A percentile compares a stretch with the other conserved stretches of the same genome.
These are phyloP conservation scores for Tuber umbilicatum DNA, from an alignment of 495 filamentous ascomycete genomes.

Conservation along the genomic window DNA sequence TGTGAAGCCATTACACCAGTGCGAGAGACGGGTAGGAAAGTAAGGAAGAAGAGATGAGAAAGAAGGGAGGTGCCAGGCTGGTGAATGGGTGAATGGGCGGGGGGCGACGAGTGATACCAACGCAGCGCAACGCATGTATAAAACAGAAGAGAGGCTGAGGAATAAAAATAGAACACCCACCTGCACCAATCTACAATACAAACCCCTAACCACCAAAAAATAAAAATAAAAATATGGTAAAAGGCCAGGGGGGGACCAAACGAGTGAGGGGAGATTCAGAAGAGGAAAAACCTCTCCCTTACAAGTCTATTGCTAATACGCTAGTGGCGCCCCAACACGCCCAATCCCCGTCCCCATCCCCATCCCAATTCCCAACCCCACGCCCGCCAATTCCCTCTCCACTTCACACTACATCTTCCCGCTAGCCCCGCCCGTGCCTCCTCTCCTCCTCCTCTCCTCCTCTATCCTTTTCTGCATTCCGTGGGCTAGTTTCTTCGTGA, in stretches of 20 bases:
- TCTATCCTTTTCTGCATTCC: slow-evolving; percentile 82
- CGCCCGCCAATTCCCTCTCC: slow-evolving; percentile 45
- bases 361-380: slow-evolving; percentile 40
- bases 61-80: neutral
- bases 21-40: neutral
- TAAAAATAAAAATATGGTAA: neutral
- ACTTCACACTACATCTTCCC: slow-evolving; percentile 41
- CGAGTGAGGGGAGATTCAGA: neutral
- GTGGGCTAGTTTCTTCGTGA: slow-evolving; percentile 83
- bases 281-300: neutral
- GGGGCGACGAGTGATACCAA: neutral
- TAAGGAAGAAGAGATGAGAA: neutral
- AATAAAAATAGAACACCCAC: neutral
- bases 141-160: neutral
- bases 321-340: slow-evolving; percentile 43
- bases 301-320: neutral
- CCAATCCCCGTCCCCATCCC: too few species aligned
- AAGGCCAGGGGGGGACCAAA: neutral
- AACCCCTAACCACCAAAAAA: neutral
- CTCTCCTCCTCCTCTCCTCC: slow-evolving; percentile 56
- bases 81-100: neutral
- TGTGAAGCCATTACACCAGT: neutral
- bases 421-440: slow-evolving; percentile 41
- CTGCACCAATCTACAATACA: neutral
- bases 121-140: neutral